Evolutionary conservation across 441 rosid genomes (phyloP).

Genomic region (Kokia cookei): DNA sequence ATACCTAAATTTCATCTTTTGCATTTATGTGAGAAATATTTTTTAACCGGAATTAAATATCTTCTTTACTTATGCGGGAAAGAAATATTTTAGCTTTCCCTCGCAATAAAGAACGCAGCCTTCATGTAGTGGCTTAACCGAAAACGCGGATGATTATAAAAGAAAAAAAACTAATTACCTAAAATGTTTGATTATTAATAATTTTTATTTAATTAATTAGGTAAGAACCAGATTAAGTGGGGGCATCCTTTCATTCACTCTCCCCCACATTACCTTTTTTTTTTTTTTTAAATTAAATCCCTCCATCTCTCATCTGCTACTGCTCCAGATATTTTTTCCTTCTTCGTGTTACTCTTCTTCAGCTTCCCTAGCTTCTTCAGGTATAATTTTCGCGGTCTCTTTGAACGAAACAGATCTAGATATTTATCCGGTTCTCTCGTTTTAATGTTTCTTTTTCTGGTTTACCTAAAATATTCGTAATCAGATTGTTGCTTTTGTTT

Average conservation of each 20-base stretch:
- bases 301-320: background rate
- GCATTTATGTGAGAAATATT: too few species aligned
- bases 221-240: slow-evolving; percentile 22
- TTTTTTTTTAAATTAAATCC: slow-evolving; percentile 6
- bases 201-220: slow-evolving; percentile 13
- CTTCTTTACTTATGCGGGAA: too few species aligned
- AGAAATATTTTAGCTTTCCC: too few species aligned
- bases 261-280: slow-evolving; percentile 4
- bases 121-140: background rate
- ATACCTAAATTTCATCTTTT: too few species aligned
- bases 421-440: background rate
- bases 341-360: background rate
- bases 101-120: slow-evolving; percentile 2
- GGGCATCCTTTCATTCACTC: slow-evolving; percentile 19
- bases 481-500: background rate
- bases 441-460: background rate
- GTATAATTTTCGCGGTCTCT: background rate
- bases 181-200: background rate
- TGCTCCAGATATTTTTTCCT: slow-evolving; percentile 16
- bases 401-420: slow-evolving; percentile 7
- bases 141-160: background rate
- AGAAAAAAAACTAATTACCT: background rate
- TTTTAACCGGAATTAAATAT: too few species aligned
- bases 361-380: background rate
- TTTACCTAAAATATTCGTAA: background rate